Evolutionary conservation across 2,329 filamentous ascomycete genomes (phyloP), one percentile per base, ranked within the genome.

Genomic region (Talaromyces albobiverticillius): DNA sequence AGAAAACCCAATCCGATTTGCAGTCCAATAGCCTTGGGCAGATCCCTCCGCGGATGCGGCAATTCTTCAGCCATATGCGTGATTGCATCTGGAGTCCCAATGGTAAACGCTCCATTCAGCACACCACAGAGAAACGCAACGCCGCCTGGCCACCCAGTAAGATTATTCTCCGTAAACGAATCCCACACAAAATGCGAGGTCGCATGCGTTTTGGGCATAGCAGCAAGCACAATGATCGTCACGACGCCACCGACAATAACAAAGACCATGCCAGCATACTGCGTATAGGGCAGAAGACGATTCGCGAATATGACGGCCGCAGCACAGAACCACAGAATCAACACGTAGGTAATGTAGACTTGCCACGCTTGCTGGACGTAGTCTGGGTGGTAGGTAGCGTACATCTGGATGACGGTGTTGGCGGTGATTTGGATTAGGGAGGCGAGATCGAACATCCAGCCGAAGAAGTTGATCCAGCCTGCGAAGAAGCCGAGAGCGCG

Each of bases 161-260:
- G 75, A 60, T 81, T 80, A 48, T 79, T 74, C 76, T 77, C 81
- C 4, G 80, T 77, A 69, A 76, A 81, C 2, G 76, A 79, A 36
- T 63, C 66, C 61, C 81, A 81, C 16, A 81, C 79, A 47, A 78
- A 80, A n/a, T 72, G 51, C 54, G 71, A 78, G 26, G 66, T 71
- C 2, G 79, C 79, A 58, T 80, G 77, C 10, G 65, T 61, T 1
- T 67, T 68, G 0, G 75, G 74, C 1, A 78, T 76, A 38, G 69
- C 72, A 3, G 77, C 75, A 3, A 73, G 72, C 5, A 81, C 77
- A 0, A 75, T 75, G 53, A 81, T 67, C 55, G 80, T 71, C 13
- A 77, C 74, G 6, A 73, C 68, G 36, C 80, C 68, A 64, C 76
- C 79, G 36, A 74, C 72, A 23, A 79, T 63, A 51, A 78, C 75